Conservation (phyloP, 345 rosid species). For the Jatropha curcas region DNA sequence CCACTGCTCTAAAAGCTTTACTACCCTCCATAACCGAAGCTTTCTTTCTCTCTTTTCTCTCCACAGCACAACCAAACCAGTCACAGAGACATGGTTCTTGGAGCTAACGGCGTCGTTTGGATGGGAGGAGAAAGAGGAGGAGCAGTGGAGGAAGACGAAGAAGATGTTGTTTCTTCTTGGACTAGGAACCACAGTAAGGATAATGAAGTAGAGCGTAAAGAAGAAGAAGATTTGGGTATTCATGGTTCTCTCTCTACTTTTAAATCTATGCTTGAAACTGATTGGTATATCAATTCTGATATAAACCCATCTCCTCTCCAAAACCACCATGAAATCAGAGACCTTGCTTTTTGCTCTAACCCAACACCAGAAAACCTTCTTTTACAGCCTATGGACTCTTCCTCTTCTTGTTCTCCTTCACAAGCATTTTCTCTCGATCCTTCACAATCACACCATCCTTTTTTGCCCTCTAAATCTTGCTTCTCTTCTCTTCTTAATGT, state of each 20-base stretch:
- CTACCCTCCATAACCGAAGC: neutral
- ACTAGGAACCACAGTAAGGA: constrained; percentile 30
- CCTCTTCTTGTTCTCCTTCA: constrained; percentile 71
- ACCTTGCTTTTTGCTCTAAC: constrained; percentile 39
- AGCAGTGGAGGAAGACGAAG: constrained; percentile 13
- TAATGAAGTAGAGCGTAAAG: constrained; percentile 27
- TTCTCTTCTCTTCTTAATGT: constrained; percentile 48
- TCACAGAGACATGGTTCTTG: constrained; percentile 51
- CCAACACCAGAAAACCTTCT: constrained; percentile 42
- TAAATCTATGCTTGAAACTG: constrained; percentile 71
- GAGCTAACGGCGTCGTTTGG: constrained; percentile 62
- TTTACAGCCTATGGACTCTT: constrained; percentile 57
- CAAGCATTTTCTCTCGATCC: constrained; percentile 57
- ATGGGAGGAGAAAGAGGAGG: constrained; percentile 44
- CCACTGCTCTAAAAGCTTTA: neutral
- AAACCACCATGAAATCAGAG: constrained; percentile 49
- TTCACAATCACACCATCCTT: constrained; percentile 41
- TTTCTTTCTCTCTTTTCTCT: neutral
- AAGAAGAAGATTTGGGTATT: constrained; percentile 34
- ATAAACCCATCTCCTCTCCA: constrained; percentile 32
- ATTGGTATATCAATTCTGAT: constrained; percentile 45
- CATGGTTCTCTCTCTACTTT: constrained; percentile 40
- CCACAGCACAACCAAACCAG: neutral
- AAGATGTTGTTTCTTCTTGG: constrained; percentile 55
- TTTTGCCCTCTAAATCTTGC: constrained; percentile 46